Base-by-base conservation (phyloP, 257 asterid species). In the Scutellaria baicalensis region DNA sequence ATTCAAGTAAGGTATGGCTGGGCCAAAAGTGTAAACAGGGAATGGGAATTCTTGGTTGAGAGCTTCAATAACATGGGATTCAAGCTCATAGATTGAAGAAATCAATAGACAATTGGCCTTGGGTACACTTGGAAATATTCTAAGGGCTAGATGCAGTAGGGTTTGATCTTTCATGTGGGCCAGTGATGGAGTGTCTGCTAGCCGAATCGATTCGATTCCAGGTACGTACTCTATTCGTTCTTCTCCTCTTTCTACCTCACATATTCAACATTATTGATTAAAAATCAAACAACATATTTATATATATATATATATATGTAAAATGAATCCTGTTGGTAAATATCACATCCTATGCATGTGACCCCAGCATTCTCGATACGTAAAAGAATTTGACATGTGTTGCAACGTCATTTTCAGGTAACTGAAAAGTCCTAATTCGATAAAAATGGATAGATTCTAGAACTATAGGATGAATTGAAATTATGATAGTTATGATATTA, bases 11-110 rank as follows among this genome's bases (percentile, higher is more conserved):
- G 95, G 95, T 59, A 89, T 84, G 6, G 86, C 77, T 0, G 95
- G 91, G 59, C 97, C 97, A 35, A 86, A 58, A 4, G 91, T 73
- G 84, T 86, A 85, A 0, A 89, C 38, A 0, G 93, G 91, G 55
- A 74, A 73, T 12, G 84, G 14, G 47, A 85, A 76, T 70, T 80
- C 81, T 14, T 33, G 71, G 14, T 72, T 80, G 13, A 88, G 31
- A 49, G 79, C 83, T 66, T 84, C 76, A 6, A 86, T 57, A 2
- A 23, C 86, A 71, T 56, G 73, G 33, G 84, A 47, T 68, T 89
- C 96, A 12, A 91, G 74, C 76, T 87, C 91, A 58, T 56, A 78
- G 54, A 87, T 67, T 10, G 88, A 71, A 45, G 76, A 62, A 20
- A 85, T 12, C 58, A 91, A 45, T 39, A 84, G 80, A 42, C 56